These are phyloP conservation scores for Sutorius eximius DNA, from an alignment of 1,284 basidiomycete species.

Conservation along the genomic window DNA sequence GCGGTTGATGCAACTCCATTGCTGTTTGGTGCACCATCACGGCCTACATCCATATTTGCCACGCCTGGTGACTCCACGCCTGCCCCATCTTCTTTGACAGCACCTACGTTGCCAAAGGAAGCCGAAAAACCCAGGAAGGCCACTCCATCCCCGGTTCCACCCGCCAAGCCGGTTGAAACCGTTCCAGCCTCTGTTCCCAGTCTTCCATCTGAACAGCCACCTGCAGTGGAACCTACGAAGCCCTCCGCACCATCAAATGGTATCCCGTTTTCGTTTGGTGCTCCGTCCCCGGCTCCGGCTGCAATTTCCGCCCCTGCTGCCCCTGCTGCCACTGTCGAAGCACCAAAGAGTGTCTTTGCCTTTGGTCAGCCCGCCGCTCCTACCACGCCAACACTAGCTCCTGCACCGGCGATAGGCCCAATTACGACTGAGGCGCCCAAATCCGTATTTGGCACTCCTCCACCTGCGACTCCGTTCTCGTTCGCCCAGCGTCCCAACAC, in stretches of 20 bases:
- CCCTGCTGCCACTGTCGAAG: constrained; percentile 16
- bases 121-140: constrained; percentile 10
- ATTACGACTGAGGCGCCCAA: constrained; percentile 24
- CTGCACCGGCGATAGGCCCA: constrained; percentile 2
- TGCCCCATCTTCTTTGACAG: constrained; percentile 7
- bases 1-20: constrained; percentile 10
- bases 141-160: constrained; percentile 1
- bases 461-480: constrained; percentile 27
- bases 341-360: constrained; percentile 27
- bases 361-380: constrained; percentile 24
- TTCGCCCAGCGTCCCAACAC: constrained; percentile 28
- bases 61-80: constrained; percentile 6
- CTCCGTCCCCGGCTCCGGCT: constrained; percentile 5
- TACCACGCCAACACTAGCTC: constrained; percentile 6
- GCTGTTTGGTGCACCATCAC: constrained; percentile 19
- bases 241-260: constrained; percentile 4
- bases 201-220: constrained; percentile 9
- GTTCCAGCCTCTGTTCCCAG: neutral
- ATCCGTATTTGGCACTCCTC: constrained; percentile 27
- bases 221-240: constrained; percentile 9
- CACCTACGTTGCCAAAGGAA: constrained; percentile 18
- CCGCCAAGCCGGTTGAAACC: constrained; percentile 24
- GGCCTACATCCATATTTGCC: constrained; percentile 15
- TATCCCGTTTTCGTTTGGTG: constrained; percentile 20
- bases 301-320: constrained; percentile 1